Evolutionary conservation across 225 moss, liverwort and hornwort genomes (phyloP).

Genomic region (Sphagnum contortum): DNA sequence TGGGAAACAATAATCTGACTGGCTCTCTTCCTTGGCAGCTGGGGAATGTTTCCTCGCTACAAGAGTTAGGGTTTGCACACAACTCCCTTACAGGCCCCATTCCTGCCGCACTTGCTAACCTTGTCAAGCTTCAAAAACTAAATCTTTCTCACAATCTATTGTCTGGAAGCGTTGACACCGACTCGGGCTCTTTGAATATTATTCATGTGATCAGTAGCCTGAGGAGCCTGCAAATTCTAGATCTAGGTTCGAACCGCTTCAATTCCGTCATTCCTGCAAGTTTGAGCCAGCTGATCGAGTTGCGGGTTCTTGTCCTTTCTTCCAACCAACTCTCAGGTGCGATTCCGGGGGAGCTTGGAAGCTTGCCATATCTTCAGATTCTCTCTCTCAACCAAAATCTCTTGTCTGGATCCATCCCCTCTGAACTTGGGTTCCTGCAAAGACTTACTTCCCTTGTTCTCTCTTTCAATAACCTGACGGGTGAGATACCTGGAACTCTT

Average conservation of each 20-base stretch:
- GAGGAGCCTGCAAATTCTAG: conserved; percentile 43
- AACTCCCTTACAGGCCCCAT: conserved; percentile 55
- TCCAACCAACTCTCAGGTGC: conserved; percentile 41
- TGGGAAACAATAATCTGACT: conserved; percentile 43
- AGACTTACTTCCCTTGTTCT: conserved; percentile 35
- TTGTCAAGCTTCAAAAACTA: conserved; percentile 43
- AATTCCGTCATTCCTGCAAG: conserved; percentile 27
- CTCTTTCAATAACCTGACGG: conserved; percentile 35
- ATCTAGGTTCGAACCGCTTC: conserved; percentile 50
- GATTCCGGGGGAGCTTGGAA: conserved; percentile 24
- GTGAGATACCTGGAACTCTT: conserved; percentile 35
- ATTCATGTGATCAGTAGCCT: conserved; percentile 25
- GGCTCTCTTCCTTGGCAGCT: conserved; percentile 42
- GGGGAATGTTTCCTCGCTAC: conserved; percentile 29
- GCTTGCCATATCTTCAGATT: conserved; percentile 26
- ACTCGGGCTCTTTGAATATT: neutral
- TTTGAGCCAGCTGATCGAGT: conserved; percentile 36
- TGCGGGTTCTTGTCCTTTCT: conserved; percentile 37
- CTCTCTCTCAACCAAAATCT: conserved; percentile 43
- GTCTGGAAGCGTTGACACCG: conserved; percentile 7
- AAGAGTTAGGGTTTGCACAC: conserved; percentile 35
- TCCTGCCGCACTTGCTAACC: conserved; percentile 31
- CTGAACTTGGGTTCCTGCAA: conserved; percentile 26
- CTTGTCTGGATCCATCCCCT: conserved; percentile 34
- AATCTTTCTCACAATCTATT: conserved; percentile 61